Percentiles rank a stretch among this genome's conserved stretches.
Evolutionary conservation across 2,329 filamentous ascomycete genomes (phyloP).

Genomic region (Penicillium sp.): DNA sequence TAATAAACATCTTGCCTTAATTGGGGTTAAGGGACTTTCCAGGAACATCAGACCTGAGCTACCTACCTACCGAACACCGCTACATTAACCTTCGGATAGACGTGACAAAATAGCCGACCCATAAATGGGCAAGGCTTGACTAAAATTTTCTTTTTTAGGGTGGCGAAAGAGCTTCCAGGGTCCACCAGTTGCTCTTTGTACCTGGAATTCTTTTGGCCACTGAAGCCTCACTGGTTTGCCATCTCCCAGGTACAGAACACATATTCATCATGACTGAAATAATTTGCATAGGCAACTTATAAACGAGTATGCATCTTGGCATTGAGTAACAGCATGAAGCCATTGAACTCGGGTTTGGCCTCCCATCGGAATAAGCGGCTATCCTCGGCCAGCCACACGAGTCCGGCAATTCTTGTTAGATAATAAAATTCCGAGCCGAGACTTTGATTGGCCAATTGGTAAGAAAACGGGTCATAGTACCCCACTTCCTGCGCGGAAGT

Average conservation of each 20-base stretch:
- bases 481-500: slow-evolving; percentile 7
- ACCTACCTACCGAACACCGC: not conserved
- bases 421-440: slow-evolving; percentile 14
- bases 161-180: slow-evolving; percentile 10
- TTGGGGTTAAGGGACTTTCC: too few species aligned
- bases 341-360: slow-evolving; percentile 1
- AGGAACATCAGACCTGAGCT: not conserved
- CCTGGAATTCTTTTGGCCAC: not conserved
- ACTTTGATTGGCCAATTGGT: not conserved
- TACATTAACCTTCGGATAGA: not conserved
- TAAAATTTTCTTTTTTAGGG: not conserved
- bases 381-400: slow-evolving; percentile 9
- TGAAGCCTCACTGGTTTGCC: not conserved
- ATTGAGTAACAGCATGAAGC: slow-evolving; percentile 6
- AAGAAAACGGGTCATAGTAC: not conserved
- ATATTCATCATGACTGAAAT: not conserved
- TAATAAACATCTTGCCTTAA: not conserved
- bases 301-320: not conserved
- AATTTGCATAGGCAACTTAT: not conserved
- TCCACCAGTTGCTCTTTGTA: not conserved
- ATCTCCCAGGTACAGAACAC: not conserved
- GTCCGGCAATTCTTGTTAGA: slow-evolving; percentile 14
- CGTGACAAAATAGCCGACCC: not conserved
- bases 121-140: not conserved
- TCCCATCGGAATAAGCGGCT: slow-evolving; percentile 7